These are phyloP conservation scores for Scleroderma bovista DNA, from an alignment of 768 basidiomycete species.

Conservation along the genomic window DNA sequence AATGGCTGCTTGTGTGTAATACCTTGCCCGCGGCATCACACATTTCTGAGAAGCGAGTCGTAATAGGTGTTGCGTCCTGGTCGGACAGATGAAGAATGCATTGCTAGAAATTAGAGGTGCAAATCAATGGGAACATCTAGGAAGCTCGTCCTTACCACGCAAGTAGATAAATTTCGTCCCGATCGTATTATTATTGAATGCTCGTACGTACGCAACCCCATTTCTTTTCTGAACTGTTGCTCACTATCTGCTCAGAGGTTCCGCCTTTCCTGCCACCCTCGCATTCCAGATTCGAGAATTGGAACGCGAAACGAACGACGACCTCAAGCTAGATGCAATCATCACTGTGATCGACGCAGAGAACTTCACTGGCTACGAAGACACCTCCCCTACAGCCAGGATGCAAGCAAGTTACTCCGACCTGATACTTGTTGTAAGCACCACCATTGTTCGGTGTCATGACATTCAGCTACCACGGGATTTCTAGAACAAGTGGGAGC, in stretches of 20 bases:
- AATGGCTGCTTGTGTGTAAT: conserved; percentile 83
- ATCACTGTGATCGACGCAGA: conserved; percentile 88
- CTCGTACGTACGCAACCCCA: conserved; percentile 52
- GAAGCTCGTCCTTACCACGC: conserved; percentile 1
- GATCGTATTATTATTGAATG: conserved; percentile 95
- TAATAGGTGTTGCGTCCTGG: conserved; percentile 83
- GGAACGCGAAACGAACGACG: conserved; percentile 69
- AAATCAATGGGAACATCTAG: conserved; percentile 3
- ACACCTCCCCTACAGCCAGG: conserved; percentile 84
- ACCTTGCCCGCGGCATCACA: not conserved
- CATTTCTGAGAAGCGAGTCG: not conserved
- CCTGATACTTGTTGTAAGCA: conserved; percentile 72
- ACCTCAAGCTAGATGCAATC: conserved; percentile 83
- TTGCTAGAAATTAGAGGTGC: conserved; percentile 82
- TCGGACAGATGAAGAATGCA: conserved; percentile 92
- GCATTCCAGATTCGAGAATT: conserved; percentile 92
- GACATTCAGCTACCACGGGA: not conserved
- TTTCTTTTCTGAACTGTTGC: not conserved
- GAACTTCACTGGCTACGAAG: conserved; percentile 91
- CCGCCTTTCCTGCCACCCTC: conserved; percentile 92
- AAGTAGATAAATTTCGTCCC: conserved; percentile 70
- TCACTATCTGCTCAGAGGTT: conserved; percentile 50
- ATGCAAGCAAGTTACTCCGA: conserved; percentile 97
- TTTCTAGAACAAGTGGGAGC: conserved; percentile 84
- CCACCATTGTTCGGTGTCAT: not conserved